Base-by-base conservation (phyloP, 2,329 filamentous ascomycete species). In the Epichloe sylvatica region DNA sequence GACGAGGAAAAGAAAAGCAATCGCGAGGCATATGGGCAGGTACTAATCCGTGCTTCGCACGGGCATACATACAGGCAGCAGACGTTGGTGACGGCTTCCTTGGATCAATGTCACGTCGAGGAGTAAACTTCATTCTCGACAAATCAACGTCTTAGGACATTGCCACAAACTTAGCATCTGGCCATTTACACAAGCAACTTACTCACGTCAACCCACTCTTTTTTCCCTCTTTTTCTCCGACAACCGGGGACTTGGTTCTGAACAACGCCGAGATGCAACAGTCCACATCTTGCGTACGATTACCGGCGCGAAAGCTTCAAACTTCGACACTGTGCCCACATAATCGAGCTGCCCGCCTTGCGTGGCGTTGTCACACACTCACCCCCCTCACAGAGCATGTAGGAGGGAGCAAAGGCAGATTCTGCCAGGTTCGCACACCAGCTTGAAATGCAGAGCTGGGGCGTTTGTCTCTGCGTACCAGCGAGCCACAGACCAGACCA, bases 401-500 rank as follows among this genome's bases (percentile, higher is more conserved):
- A 19, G 6, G 15, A 33, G 41, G 34, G 7, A 30, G 37, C 11
- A 38, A 38, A 12, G 25, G 40, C 46, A 44, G 43, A 47, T 34
- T 43, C 38, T 41, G 47, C 49, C 40, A 21, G 8, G 40, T 23
- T 25, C 5, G 25, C 41, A 33, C 3, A 25, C n/a, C 25, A 49
- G 49, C 49, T 46, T 50, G 40, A 46, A 48, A 39, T 54, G 43
- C 45, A 51, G 45, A 51, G 46, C 40, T 49, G 46, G 48, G 46
- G 49, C 51, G 47, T 51, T 43, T 52, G 51, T 47, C 40, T 39
- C 21, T 34, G 33, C 34, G 41, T 23, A 21, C 17, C 25, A 33
- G 12, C 25, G 23, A n/a, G 15, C n/a, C 37, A 38, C 30, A 30
- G 30, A 30, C 30, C 30, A 30, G 30, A 30, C 8, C 25, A 30